phyloP scores from a whole-genome alignment of 1,284 basidiomycete species.

The Ganoderma lucidum region DNA sequence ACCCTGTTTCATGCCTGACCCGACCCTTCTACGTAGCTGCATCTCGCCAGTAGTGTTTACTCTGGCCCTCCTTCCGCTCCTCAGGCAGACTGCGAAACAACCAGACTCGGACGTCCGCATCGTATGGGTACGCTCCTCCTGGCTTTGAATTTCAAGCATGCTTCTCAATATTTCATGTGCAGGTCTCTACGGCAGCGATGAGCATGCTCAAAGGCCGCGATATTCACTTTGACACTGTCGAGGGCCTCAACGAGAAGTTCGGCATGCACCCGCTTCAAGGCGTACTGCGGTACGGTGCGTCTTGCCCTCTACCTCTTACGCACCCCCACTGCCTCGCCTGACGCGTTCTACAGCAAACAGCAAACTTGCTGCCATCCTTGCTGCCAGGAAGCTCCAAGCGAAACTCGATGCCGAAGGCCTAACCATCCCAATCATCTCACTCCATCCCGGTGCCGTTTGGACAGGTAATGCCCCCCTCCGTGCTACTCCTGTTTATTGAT shows the following conservation, averaged over 20 bases:
- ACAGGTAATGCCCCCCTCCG: constrained; percentile 42
- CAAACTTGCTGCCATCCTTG: constrained; percentile 45
- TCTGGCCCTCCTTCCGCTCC: constrained; percentile 54
- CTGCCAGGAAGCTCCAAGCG: constrained; percentile 41
- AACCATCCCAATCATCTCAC: constrained; percentile 43
- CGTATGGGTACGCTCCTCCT: constrained; percentile 49
- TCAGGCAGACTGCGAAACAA: constrained; percentile 53
- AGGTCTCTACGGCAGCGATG: constrained; percentile 32
- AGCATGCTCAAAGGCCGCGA: constrained; percentile 29
- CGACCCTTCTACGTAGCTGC: constrained; percentile 43
- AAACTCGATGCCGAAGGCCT: constrained; percentile 38
- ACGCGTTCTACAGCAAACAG: constrained; percentile 42
- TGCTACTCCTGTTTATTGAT: neutral
- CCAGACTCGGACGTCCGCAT: constrained; percentile 60
- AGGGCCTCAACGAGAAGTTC: constrained; percentile 51
- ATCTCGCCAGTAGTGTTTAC: constrained; percentile 59
- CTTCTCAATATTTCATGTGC: constrained; percentile 27
- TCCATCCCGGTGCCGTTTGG: constrained; percentile 51
- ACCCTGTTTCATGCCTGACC: neutral
- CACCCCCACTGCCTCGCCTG: neutral
- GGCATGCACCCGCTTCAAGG: constrained; percentile 35
- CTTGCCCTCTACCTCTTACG: neutral
- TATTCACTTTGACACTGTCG: constrained; percentile 44
- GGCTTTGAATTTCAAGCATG: neutral
- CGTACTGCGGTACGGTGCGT: constrained; percentile 45